Conservation (phyloP, 164 flowering plant genomes). For the Paratinospora sagittata region DNA sequence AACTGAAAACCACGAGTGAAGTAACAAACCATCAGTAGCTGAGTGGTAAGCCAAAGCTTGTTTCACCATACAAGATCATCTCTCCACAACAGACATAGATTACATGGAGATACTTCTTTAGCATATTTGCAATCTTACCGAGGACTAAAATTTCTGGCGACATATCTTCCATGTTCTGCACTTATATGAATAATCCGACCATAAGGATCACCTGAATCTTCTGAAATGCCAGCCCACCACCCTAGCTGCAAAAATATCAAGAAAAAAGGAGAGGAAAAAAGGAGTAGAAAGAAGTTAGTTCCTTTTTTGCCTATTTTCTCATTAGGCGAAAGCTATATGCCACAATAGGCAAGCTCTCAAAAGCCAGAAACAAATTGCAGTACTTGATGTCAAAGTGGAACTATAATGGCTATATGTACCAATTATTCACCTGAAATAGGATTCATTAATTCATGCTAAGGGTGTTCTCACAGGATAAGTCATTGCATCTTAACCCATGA, state of each 20-base stretch:
- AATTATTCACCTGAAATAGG: neutral
- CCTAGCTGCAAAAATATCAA: slow-evolving; percentile 56
- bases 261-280: neutral
- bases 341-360: slow-evolving; percentile 1
- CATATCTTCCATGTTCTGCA: slow-evolving; percentile 93
- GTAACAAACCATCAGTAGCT: neutral
- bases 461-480: neutral
- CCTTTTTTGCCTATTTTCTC: neutral
- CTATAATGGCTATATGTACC: too few species aligned
- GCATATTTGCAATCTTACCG: slow-evolving; percentile 40
- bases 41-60: neutral
- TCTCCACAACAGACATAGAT: neutral
- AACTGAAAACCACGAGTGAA: neutral
- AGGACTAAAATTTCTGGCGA: slow-evolving; percentile 87
- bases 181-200: slow-evolving; percentile 83
- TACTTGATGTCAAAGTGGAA: neutral
- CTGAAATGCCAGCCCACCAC: slow-evolving; percentile 94
- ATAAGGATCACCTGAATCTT: slow-evolving; percentile 58
- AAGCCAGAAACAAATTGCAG: neutral
- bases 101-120: neutral
- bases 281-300: slow-evolving; percentile 1
- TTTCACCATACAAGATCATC: neutral
- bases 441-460: neutral
- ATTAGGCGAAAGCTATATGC: neutral
- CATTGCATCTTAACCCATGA: too few species aligned